These are phyloP conservation scores for Hericium alpestre DNA, from an alignment of 768 basidiomycete genomes.

Conservation along the genomic window DNA sequence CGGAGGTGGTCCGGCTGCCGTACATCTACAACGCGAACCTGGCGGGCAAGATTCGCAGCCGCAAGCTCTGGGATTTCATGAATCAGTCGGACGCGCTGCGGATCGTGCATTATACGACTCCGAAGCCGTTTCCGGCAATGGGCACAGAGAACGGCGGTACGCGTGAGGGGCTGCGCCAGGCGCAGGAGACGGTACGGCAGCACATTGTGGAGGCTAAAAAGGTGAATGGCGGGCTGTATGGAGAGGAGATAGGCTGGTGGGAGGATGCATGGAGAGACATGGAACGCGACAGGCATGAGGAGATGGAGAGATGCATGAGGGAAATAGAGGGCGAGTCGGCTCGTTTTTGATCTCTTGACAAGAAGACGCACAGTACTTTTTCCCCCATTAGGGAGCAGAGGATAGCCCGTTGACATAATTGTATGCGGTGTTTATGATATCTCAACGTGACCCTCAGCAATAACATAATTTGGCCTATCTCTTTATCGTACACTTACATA, in stretches of 20 bases:
- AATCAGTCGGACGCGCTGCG: slow-evolving; percentile 22
- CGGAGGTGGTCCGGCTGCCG: slow-evolving; percentile 25
- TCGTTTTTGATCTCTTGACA: too few species aligned
- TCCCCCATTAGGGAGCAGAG: too few species aligned
- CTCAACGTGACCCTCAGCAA: too few species aligned
- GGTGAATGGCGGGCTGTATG: slow-evolving; percentile 17
- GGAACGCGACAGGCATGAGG: slow-evolving; percentile 9
- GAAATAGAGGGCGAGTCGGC: neutral
- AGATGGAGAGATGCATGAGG: slow-evolving; percentile 6
- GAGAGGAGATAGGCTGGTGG: slow-evolving; percentile 27
- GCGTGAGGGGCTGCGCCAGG: slow-evolving; percentile 3
- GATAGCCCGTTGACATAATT: too few species aligned
- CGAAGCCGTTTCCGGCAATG: slow-evolving; percentile 19
- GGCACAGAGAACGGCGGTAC: slow-evolving; percentile 2
- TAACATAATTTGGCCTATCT: too few species aligned
- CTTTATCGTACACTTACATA: too few species aligned
- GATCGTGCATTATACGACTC: slow-evolving; percentile 30
- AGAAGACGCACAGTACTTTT: too few species aligned
- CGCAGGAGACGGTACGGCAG: slow-evolving; percentile 15
- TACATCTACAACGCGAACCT: slow-evolving; percentile 33
- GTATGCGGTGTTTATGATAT: too few species aligned
- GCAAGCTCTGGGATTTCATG: slow-evolving; percentile 22
- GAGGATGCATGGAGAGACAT: slow-evolving; percentile 21
- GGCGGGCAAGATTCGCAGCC: slow-evolving; percentile 25
- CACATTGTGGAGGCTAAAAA: slow-evolving; percentile 14